Evolutionary conservation across 352 stramenopile genomes (phyloP), one percentile per base, ranked within the genome.

Genomic region (Blastocystis hominis): DNA sequence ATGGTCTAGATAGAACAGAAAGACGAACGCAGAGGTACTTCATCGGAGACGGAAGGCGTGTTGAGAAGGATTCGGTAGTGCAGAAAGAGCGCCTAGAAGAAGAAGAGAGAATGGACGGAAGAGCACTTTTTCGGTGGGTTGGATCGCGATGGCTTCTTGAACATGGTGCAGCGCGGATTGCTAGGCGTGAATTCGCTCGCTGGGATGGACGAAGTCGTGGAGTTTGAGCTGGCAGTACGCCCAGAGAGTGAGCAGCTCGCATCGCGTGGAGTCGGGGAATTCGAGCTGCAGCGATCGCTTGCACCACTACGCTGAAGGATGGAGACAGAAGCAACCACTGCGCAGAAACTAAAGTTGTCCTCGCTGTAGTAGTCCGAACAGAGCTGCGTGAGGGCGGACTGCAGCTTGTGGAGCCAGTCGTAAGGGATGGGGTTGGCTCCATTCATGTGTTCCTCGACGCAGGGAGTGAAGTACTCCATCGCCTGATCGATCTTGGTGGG

Each of bases 291-390:
- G 44, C 17, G 50, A 55, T 36, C 66, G 66, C 6, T 64, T 63
- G 30, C 72, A 84, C 72, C 72, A 84, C 72, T 84, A 68, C 20
- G 36, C 9, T 66, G 34, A 84, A 34, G 3, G n/a, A 47, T 3
- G 6, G 13, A 5, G 34, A 36, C 24, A 10, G 40, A 6, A 15
- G 34, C 17, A 17, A 84, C 72, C 30, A 84, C 9, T 10, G 72
- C 10, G 17, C 72, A 84, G 9, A 53, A 34, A 9, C 62, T 50
- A 40, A 66, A 84, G 72, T 84, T 68, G 30, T 66, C 55, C 13
- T 64, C 62, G 30, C 9, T 46, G 50, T 84, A 84, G 72, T 42
- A 84, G 72, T 84, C 72, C 17, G 72, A 24, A 46, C 72, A 84
- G 47, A 63, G 53, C 55, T 84, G 50, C 24, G 55, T 53, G 36